Percentiles rank a stretch among this genome's conserved stretches.
Evolutionary conservation across 2,329 filamentous ascomycete genomes (phyloP).

Genomic region (Fusarium annulatum): DNA sequence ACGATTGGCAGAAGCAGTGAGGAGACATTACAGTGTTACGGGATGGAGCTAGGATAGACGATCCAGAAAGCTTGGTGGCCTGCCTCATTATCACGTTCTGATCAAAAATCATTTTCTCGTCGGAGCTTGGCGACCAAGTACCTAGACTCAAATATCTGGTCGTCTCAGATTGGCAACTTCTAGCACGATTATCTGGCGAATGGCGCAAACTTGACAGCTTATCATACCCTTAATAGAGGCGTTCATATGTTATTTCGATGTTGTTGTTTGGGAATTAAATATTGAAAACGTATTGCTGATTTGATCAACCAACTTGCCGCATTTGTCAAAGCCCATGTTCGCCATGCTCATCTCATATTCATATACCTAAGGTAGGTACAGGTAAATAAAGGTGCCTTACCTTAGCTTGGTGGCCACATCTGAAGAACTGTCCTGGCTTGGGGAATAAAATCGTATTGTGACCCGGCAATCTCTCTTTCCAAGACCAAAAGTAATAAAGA

Average conservation of each 20-base stretch:
- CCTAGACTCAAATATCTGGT: background rate
- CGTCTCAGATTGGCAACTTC: background rate
- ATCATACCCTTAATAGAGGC: conserved; percentile 14
- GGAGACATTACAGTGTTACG: conserved; percentile 25
- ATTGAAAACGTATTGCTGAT: background rate
- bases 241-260: background rate
- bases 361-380: too few relatives aligned
- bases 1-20: conserved; percentile 33
- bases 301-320: background rate
- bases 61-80: background rate
- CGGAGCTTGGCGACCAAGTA: background rate
- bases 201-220: background rate
- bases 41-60: background rate
- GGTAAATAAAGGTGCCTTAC: background rate
- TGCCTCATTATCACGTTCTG: background rate
- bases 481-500: background rate
- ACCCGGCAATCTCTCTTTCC: background rate
- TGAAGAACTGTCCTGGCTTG: background rate
- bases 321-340: background rate
- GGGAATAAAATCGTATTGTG: too few relatives aligned
- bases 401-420: background rate
- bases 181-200: background rate
- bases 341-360: background rate
- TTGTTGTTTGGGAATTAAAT: too few relatives aligned
- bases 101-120: background rate